Evolutionary conservation across 371 early-diverging fungal genomes (phyloP).

Genomic region (Mucor mucedo): DNA sequence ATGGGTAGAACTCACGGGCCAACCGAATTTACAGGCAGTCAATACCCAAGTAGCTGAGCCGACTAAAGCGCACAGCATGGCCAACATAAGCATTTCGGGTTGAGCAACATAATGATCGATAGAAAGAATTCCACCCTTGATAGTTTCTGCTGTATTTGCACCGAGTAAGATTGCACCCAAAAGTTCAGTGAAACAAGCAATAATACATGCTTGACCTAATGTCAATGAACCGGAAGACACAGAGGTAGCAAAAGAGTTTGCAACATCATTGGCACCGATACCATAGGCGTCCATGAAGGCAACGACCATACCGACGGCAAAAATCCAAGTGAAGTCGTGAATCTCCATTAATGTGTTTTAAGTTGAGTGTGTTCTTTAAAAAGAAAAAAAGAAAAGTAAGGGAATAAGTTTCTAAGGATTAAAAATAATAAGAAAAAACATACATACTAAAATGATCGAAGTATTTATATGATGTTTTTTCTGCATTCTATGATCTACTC

Average conservation of each 20-base stretch:
- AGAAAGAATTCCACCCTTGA: constrained; percentile 74
- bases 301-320: constrained; percentile 71
- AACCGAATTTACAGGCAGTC: constrained; percentile 66
- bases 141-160: constrained; percentile 75
- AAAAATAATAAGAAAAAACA: neutral
- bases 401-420: neutral
- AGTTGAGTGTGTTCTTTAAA: neutral
- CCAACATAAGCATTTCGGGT: constrained; percentile 82
- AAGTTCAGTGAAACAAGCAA: constrained; percentile 88
- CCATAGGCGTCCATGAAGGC: constrained; percentile 69
- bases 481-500: neutral
- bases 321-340: constrained; percentile 77
- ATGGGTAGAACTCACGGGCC: constrained; percentile 67
- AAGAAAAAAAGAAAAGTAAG: neutral
- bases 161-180: constrained; percentile 85
- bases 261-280: constrained; percentile 91
- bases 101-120: constrained; percentile 50
- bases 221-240: constrained; percentile 83
- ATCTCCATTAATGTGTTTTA: constrained; percentile 19
- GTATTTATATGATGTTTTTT: constrained; percentile 12
- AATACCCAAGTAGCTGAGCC: constrained; percentile 82
- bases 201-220: constrained; percentile 71
- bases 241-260: constrained; percentile 90
- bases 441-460: neutral
- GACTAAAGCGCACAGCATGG: constrained; percentile 82